These are phyloP conservation scores for Orbilia oligospora DNA, from an alignment of 2,329 filamentous ascomycete species.

Conservation along the genomic window DNA sequence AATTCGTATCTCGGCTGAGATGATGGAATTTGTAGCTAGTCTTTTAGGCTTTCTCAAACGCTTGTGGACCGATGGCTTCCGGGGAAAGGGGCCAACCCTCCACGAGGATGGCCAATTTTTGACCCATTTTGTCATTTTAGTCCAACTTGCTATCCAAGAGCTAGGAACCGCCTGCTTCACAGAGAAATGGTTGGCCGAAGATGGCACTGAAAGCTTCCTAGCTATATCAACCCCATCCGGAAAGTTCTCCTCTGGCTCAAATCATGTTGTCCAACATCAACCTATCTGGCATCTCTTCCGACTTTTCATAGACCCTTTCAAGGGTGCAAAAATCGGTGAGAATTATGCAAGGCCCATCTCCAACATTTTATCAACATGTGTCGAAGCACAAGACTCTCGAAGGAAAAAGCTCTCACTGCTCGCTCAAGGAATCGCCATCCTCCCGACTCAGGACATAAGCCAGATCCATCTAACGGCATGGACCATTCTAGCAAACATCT, in stretches of 20 bases:
- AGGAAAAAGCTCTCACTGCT: conserved; percentile 64
- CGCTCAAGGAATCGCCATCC: conserved; percentile 69
- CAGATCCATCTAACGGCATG: conserved; percentile 70
- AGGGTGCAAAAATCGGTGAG: conserved; percentile 70
- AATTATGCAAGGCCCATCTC: conserved; percentile 64
- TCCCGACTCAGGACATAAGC: conserved; percentile 70
- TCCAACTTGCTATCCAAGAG: conserved; percentile 71
- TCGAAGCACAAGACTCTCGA: conserved; percentile 65
- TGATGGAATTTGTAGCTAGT: conserved; percentile 81
- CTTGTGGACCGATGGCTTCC: conserved; percentile 75
- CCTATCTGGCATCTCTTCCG: conserved; percentile 78
- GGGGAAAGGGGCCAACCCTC: conserved; percentile 63
- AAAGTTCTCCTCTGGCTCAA: conserved; percentile 70
- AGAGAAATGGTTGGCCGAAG: conserved; percentile 73
- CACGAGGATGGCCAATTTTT: conserved; percentile 67
- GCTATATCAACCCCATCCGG: conserved; percentile 78
- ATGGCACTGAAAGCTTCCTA: conserved; percentile 73
- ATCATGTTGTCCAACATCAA: conserved; percentile 69
- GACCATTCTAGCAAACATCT: conserved; percentile 68
- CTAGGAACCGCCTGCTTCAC: conserved; percentile 76
- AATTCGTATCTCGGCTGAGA: conserved; percentile 87
- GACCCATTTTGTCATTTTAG: conserved; percentile 71
- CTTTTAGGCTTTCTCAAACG: conserved; percentile 78
- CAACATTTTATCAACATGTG: conserved; percentile 61
- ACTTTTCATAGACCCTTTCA: conserved; percentile 72